A percentile compares a stretch with the other conserved stretches of the same genome.
These are phyloP conservation scores for Paramecium octaurelia DNA, from an alignment of 73 alveolate species.

Conservation along the genomic window DNA sequence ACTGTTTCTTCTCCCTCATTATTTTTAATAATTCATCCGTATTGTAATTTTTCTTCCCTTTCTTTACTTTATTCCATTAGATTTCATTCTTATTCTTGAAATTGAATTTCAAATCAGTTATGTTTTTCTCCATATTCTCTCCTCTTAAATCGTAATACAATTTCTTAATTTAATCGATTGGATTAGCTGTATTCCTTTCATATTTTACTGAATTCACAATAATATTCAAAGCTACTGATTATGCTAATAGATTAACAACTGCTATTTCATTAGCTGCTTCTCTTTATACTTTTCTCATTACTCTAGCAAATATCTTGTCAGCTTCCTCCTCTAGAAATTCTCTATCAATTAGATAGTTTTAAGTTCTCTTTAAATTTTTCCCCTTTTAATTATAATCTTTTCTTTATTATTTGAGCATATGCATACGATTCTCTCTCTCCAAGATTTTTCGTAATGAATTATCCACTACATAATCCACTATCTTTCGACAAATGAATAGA, in stretches of 20 bases:
- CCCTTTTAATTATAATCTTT: conserved; percentile 61
- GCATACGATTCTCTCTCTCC: conserved; percentile 60
- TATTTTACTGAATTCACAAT: conserved; percentile 62
- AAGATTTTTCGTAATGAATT: conserved; percentile 27
- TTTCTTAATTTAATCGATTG: conserved; percentile 43
- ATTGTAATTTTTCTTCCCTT: conserved; percentile 40
- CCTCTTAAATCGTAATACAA: conserved; percentile 18
- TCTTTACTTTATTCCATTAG: conserved; percentile 29
- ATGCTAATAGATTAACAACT: conserved; percentile 68
- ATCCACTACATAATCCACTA: conserved; percentile 42
- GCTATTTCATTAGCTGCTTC: conserved; percentile 63
- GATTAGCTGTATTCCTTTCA: conserved; percentile 50
- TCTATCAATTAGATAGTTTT: conserved; percentile 21
- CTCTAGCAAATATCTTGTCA: background rate
- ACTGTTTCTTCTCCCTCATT: conserved; percentile 7
- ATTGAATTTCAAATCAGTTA: background rate
- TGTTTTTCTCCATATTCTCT: background rate
- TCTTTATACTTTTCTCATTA: conserved; percentile 38
- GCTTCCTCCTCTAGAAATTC: background rate
- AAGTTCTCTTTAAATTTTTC: conserved; percentile 63
- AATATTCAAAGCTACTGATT: conserved; percentile 58
- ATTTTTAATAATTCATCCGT: background rate
- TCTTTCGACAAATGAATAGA: conserved; percentile 55
- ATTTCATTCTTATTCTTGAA: background rate
- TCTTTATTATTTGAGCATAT: conserved; percentile 64